Evolutionary conservation across 2,329 filamentous ascomycete genomes (phyloP), one percentile per base, ranked within the genome.

Genomic region (Spiromastix sp.): DNA sequence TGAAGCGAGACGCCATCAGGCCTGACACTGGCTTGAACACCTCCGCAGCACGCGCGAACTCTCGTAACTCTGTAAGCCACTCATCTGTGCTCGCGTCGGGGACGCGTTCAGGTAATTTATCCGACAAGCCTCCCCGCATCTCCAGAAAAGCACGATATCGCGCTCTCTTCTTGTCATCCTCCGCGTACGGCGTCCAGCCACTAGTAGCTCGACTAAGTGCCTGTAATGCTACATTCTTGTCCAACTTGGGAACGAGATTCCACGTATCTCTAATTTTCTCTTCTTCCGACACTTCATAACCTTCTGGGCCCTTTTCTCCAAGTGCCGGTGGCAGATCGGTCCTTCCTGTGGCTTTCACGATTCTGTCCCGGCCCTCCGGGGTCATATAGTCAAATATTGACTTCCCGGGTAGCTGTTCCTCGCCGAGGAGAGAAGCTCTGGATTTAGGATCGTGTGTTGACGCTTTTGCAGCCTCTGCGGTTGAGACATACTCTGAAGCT

Each of bases 361-460:
- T 71, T 17, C 79, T 76, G 34, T 89, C 80, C 42, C 91, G 77
- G 3, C 83, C 77, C 21, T 81, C 72, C 0, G 84, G 70, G 0
- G 83, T 83, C 45, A 98, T 71, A 57, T 83, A 98, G 59, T 96
- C 87, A 56, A 96, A 98, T 2, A 98, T 79, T 0, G 91, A 96
- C 62, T 96, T 95, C 1, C 85, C 85, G 0, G 87, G 87, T 0
- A 96, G 66, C 22, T 76, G 72, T 25, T 74, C 68, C 61, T 95
- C 89, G 22, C 87, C 87, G 1, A 96, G 69, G 1, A 93, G 67
- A 3, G 77, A 77, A 9, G 86, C 87, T 42, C 91, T 77, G 27
- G 80, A 69, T 50, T 76, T 79, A 1, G 85, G 79, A 53, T 93
- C 77, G 6, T 93, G 69, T 1, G 69, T 75, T 0, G 85, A 91